Evolutionary conservation across 1,139 yeast genomes (phyloP).

Genomic region (Saccharomyces hybrid): DNA sequence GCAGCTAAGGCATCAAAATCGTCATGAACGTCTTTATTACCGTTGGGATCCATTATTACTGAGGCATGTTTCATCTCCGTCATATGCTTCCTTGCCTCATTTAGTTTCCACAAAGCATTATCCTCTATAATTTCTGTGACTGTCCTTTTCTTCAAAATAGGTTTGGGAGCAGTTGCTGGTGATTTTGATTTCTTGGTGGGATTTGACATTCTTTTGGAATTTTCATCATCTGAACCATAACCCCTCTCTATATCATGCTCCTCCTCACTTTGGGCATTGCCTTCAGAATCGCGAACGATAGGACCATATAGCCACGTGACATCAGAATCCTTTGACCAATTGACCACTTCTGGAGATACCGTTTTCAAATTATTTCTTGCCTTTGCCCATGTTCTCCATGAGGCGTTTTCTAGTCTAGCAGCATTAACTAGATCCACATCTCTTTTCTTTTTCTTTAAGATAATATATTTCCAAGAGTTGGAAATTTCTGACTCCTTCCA

Average conservation of each 20-base stretch:
- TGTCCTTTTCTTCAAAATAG: conserved; percentile 75
- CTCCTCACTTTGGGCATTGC: conserved; percentile 6
- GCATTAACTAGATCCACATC: conserved; percentile 51
- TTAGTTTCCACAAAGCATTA: conserved; percentile 32
- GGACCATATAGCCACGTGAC: conserved; percentile 81
- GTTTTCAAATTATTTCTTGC: conserved; percentile 58
- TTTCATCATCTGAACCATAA: conserved; percentile 39
- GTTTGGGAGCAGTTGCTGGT: conserved; percentile 38
- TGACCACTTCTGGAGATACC: conserved; percentile 63
- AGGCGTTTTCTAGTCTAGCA: conserved; percentile 66
- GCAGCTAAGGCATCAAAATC: conserved; percentile 55
- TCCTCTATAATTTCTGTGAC: conserved; percentile 54
- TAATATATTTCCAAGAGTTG: conserved; percentile 91
- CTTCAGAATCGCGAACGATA: conserved; percentile 30
- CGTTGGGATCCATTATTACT: conserved; percentile 21
- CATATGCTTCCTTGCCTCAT: conserved; percentile 31
- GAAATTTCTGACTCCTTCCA: conserved; percentile 95
- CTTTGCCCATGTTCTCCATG: conserved; percentile 89
- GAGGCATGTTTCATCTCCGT: conserved; percentile 23
- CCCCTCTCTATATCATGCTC: conserved; percentile 14
- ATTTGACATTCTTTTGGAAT: conserved; percentile 20
- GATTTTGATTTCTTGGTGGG: conserved; percentile 10
- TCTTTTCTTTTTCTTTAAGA: conserved; percentile 54
- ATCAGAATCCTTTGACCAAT: conserved; percentile 76
- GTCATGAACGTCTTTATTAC: conserved; percentile 22